These are phyloP conservation scores for Fusarium heterosporum DNA, from an alignment of 2,329 filamentous ascomycete genomes.

Conservation along the genomic window DNA sequence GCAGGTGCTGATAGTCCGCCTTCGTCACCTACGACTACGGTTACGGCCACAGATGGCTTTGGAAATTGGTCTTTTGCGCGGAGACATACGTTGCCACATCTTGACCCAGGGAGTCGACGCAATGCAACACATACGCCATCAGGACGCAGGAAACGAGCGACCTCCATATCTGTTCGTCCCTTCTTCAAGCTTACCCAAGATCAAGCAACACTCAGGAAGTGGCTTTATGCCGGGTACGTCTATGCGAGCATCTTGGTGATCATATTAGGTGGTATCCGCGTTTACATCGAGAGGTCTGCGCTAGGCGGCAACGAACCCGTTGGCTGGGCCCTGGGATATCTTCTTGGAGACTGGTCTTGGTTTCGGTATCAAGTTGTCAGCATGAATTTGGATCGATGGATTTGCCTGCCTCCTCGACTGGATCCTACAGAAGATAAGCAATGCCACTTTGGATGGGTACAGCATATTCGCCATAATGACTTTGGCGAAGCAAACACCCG, in stretches of 20 bases:
- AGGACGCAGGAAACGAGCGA: conserved; percentile 73
- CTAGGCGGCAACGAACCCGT: conserved; percentile 82
- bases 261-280: conserved; percentile 77
- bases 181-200: conserved; percentile 84
- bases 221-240: conserved; percentile 83
- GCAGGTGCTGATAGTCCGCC: conserved; percentile 29
- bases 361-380: conserved; percentile 79
- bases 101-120: conserved; percentile 51
- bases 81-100: conserved; percentile 66
- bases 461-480: conserved; percentile 71
- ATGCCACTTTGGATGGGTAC: conserved; percentile 69
- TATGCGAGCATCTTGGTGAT: conserved; percentile 75
- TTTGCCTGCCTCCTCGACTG: conserved; percentile 71
- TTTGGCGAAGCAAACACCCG: conserved; percentile 85
- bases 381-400: conserved; percentile 78
- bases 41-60: conserved; percentile 35
- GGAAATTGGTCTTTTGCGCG: conserved; percentile 46
- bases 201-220: conserved; percentile 82
- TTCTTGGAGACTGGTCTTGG: conserved; percentile 80
- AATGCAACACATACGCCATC: conserved; percentile 68
- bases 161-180: conserved; percentile 73
- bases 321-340: conserved; percentile 91
- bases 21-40: conserved; percentile 34
- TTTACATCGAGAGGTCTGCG: conserved; percentile 74
- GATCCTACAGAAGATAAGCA: conserved; percentile 49